Conservation (phyloP, 345 rosid species). For the Lepidium africanum region DNA sequence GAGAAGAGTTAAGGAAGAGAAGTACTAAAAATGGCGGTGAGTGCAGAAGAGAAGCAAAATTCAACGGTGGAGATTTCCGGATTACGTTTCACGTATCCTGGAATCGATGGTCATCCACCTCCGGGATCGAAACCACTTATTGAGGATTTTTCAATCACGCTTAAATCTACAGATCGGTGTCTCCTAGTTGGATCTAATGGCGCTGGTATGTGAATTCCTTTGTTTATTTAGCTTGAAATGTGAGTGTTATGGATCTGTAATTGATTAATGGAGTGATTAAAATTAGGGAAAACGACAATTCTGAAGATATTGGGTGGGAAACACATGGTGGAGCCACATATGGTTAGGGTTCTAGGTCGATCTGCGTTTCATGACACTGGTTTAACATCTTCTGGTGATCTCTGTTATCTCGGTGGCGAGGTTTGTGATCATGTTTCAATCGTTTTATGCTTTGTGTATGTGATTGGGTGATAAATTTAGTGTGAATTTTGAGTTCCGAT, state of each 20-base stretch:
- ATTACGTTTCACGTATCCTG: constrained; percentile 83
- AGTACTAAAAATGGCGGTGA: constrained; percentile 30
- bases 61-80: constrained; percentile 64
- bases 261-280: background rate
- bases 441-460: background rate
- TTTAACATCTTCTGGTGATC: constrained; percentile 84
- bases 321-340: constrained; percentile 92
- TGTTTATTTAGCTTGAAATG: background rate
- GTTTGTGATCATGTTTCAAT: constrained; percentile 24
- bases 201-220: constrained; percentile 46
- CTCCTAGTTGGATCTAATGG: constrained; percentile 99
- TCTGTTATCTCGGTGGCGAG: constrained; percentile 95
- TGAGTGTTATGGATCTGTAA: background rate
- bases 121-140: constrained; percentile 73
- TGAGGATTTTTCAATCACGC: constrained; percentile 54
- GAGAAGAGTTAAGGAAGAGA: background rate
- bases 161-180: constrained; percentile 66
- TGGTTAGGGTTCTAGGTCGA: constrained; percentile 82
- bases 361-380: constrained; percentile 91
- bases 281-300: constrained; percentile 81
- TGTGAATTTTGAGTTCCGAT: background rate
- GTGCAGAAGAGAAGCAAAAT: constrained; percentile 19
- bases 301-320: constrained; percentile 93
- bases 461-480: background rate
- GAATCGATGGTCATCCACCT: constrained; percentile 95